Conservation (phyloP, 1,284 basidiomycete genomes). For the Malassezia globosa region DNA sequence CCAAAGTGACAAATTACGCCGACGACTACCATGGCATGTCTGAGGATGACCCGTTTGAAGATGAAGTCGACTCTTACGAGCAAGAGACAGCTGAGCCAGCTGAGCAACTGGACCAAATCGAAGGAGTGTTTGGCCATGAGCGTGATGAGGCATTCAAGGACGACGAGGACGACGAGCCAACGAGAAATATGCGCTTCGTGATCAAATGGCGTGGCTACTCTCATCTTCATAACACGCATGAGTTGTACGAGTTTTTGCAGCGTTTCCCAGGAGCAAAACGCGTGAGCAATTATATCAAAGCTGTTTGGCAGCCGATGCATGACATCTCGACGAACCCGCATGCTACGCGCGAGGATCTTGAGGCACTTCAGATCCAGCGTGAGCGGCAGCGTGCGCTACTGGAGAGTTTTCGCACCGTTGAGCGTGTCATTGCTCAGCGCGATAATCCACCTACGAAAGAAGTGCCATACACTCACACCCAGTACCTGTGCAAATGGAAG, state of each 20-base stretch:
- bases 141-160: slow-evolving; percentile 37
- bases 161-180: slow-evolving; percentile 47
- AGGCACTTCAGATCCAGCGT: slow-evolving; percentile 66
- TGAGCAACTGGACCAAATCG: slow-evolving; percentile 48
- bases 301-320: slow-evolving; percentile 59
- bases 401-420: slow-evolving; percentile 81
- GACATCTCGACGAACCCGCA: slow-evolving; percentile 59
- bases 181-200: slow-evolving; percentile 48
- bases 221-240: slow-evolving; percentile 72
- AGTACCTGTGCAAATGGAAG: slow-evolving; percentile 97
- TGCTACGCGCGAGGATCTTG: slow-evolving; percentile 73
- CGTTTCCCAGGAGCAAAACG: slow-evolving; percentile 87
- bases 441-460: slow-evolving; percentile 56
- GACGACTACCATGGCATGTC: slow-evolving; percentile 43
- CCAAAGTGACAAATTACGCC: slow-evolving; percentile 44
- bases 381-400: slow-evolving; percentile 80
- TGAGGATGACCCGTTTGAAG: slow-evolving; percentile 43
- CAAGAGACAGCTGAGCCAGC: neutral
- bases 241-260: slow-evolving; percentile 78
- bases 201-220: slow-evolving; percentile 50
- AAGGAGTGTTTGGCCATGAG: slow-evolving; percentile 49
- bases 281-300: slow-evolving; percentile 97
- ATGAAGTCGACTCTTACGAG: slow-evolving; percentile 26
- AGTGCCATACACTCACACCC: slow-evolving; percentile 53
- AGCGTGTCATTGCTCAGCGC: slow-evolving; percentile 77